phyloP scores from a whole-genome alignment of 345 rosid species.

The Clarkia xantiana region DNA sequence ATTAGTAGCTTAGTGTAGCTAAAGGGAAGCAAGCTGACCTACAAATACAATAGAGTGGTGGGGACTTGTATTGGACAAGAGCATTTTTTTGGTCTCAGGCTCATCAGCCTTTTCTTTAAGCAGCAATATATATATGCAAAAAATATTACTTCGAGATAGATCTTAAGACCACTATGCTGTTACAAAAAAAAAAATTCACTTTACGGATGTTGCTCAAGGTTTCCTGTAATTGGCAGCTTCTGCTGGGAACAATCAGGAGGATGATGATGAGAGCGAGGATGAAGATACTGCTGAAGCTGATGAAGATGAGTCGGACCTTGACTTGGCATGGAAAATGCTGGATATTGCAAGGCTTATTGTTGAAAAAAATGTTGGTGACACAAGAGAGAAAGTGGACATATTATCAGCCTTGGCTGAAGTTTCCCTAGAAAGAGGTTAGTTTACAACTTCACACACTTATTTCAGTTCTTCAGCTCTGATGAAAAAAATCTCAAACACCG shows the following conservation, averaged over 20 bases:
- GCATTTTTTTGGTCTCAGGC: no score
- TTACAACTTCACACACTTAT: slow-evolving; percentile 4
- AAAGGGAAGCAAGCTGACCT: no score
- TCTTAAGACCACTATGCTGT: no score
- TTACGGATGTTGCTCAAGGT: no score
- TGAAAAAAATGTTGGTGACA: slow-evolving; percentile 46
- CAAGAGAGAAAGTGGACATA: slow-evolving; percentile 75
- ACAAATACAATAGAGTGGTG: no score
- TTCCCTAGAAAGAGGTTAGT: slow-evolving; percentile 80
- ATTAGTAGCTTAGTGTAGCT: no score
- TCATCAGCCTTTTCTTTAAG: no score
- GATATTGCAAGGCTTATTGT: slow-evolving; percentile 84
- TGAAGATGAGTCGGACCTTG: slow-evolving; percentile 89
- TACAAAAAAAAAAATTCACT: no score
- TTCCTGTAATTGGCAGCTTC: slow-evolving; percentile 17
- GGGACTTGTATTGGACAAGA: no score
- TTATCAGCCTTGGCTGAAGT: slow-evolving; percentile 73
- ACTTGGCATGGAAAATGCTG: slow-evolving; percentile 92
- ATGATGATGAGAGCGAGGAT: slow-evolving; percentile 31
- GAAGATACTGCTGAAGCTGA: slow-evolving; percentile 55
- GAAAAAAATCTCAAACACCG: neutral
- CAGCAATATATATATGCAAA: no score
- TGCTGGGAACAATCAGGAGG: slow-evolving; percentile 30
- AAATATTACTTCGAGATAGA: no score
- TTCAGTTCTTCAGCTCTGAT: neutral